Base-by-base conservation (phyloP, 495 filamentous ascomycete genomes). In the Penicillium lagena region DNA sequence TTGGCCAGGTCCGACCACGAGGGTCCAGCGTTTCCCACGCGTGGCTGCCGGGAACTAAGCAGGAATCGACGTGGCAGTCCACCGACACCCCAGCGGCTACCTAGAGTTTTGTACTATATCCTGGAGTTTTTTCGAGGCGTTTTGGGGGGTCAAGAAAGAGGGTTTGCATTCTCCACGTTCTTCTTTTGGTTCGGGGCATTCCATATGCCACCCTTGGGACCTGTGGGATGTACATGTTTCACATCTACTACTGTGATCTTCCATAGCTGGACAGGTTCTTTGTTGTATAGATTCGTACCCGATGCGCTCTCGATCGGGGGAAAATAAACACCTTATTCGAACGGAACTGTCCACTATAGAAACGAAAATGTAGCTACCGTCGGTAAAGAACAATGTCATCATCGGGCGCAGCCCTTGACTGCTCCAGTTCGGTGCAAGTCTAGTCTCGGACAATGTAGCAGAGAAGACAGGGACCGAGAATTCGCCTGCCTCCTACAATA, bases 401-500 rank as follows among this genome's bases (percentile, higher is more conserved):
- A 77, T 76, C 30, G 54, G 70, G 54, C 46, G 52, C 22, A 50
- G 51, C 69, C 71, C 71, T 82, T 71, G 66, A 72, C 65, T 62
- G 75, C 75, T 83, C 81, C 81, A 85, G 77, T 78, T 82, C 79
- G 78, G 73, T 62, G 79, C 79, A 59, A 55, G 41, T 59, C 54
- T 75, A 60, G 51, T 83, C 80, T 83, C 53, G 76, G 76, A 67
- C 62, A 73, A 79, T 72, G 67, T 73, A 77, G 72, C 68, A 85
- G 81, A 80, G 81, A 76, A 80, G 58, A 67, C 54, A 64, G 56
- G 68, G 71, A 75, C 42, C 39, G 51, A 43, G 12, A 40, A 30
- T 42, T 51, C 66, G 29, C 67, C 65, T 71, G 64, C 72, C 72
- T 79, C 86, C 89, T 85, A 96, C 89, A 91, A 95, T 90, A 94